phyloP scores from a whole-genome alignment of 2,329 filamentous ascomycete species.

The Hypomyces perniciosus region DNA sequence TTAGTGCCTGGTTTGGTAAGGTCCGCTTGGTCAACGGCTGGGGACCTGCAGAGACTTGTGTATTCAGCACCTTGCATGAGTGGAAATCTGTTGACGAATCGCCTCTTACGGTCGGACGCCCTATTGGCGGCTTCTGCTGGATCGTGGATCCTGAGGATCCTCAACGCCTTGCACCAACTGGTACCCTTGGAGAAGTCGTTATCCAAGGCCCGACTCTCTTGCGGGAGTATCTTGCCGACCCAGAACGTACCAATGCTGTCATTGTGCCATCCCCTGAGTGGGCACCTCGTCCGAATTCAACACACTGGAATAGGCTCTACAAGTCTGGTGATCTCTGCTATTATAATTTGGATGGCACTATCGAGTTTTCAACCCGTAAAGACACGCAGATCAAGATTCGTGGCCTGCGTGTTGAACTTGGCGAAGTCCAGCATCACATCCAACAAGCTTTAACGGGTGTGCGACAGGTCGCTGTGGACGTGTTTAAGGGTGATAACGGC shows the following conservation, averaged over 20 bases:
- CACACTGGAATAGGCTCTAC: slow-evolving; percentile 25
- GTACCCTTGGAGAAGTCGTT: slow-evolving; percentile 25
- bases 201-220: slow-evolving; percentile 40
- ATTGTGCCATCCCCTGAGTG: slow-evolving; percentile 27
- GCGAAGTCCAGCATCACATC: slow-evolving; percentile 16
- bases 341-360: slow-evolving; percentile 31
- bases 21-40: slow-evolving; percentile 34
- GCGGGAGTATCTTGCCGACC: slow-evolving; percentile 43
- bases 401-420: slow-evolving; percentile 47
- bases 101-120: slow-evolving; percentile 6
- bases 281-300: background rate
- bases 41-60: slow-evolving; percentile 36
- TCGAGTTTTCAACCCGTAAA: slow-evolving; percentile 44
- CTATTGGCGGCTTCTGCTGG: slow-evolving; percentile 14
- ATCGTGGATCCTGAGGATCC: slow-evolving; percentile 18
- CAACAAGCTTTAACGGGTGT: background rate
- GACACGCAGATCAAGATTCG: slow-evolving; percentile 52
- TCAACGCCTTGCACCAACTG: slow-evolving; percentile 17
- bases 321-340: slow-evolving; percentile 40
- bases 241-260: slow-evolving; percentile 32
- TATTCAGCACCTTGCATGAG: slow-evolving; percentile 15
- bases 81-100: background rate
- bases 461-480: slow-evolving; percentile 6
- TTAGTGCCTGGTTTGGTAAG: slow-evolving; percentile 14
- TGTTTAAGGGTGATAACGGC: background rate